phyloP scores from a whole-genome alignment of 2,329 filamentous ascomycete genomes.

The Neopestalotiopsis sp. region DNA sequence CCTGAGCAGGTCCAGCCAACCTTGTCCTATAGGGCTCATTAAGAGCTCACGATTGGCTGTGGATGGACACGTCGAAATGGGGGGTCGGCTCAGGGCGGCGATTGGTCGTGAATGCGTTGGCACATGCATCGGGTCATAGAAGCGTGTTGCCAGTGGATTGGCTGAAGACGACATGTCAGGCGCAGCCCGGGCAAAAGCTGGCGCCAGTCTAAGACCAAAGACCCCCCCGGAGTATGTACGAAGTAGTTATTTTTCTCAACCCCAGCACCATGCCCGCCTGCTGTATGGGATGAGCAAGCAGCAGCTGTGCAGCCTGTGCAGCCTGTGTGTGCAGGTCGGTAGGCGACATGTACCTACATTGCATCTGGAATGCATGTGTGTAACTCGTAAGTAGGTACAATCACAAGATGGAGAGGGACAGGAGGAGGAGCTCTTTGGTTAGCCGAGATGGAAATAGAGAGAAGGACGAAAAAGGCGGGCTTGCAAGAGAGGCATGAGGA shows the following conservation, averaged over 20 bases:
- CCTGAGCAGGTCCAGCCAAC: constrained; percentile 10
- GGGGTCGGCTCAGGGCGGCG: constrained; percentile 19
- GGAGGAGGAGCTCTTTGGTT: neutral
- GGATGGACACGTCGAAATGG: constrained; percentile 13
- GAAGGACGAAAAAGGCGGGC: neutral
- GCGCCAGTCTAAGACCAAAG: constrained; percentile 7
- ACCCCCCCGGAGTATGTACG: neutral
- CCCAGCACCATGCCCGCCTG: neutral
- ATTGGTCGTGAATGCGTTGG: constrained; percentile 24
- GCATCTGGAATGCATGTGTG: neutral
- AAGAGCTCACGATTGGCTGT: constrained; percentile 9
- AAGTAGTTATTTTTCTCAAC: neutral
- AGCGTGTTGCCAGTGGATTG: constrained; percentile 39
- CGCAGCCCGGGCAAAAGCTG: constrained; percentile 17
- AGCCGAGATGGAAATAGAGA: neutral
- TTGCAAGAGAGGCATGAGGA: constrained; percentile 2
- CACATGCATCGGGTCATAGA: constrained; percentile 25
- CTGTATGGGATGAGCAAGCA: neutral
- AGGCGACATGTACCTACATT: neutral
- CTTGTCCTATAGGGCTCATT: neutral
- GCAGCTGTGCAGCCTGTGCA: neutral
- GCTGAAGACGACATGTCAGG: constrained; percentile 18
- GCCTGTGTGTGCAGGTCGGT: too few relatives aligned
- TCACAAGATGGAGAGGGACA: neutral
- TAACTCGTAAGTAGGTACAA: too few relatives aligned